Evolutionary conservation across 2,329 filamentous ascomycete species (phyloP).

Genomic region (Ploettnerulaceae sp.): DNA sequence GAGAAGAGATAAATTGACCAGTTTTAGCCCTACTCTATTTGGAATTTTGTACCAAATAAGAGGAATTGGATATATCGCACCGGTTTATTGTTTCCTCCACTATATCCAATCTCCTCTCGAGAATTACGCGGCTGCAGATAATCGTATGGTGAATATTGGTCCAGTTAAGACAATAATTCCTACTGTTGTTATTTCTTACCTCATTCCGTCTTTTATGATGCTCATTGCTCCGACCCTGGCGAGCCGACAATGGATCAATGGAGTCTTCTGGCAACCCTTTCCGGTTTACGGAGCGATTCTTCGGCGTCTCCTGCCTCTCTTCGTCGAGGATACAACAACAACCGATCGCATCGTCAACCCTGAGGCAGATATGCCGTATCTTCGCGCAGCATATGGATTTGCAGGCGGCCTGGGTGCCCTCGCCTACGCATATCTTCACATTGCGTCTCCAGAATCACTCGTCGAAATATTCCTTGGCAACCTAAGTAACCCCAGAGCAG

Average conservation of each 20-base stretch:
- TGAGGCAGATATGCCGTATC: slow-evolving; percentile 26
- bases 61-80: slow-evolving; percentile 33
- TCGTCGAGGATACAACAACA: slow-evolving; percentile 23
- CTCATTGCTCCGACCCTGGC: slow-evolving; percentile 16
- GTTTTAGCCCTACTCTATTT: slow-evolving; percentile 20
- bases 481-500: slow-evolving; percentile 24
- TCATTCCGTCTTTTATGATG: slow-evolving; percentile 28
- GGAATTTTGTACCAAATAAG: slow-evolving; percentile 28
- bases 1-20: too few relatives aligned
- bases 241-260: slow-evolving; percentile 30
- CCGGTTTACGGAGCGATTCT: slow-evolving; percentile 25
- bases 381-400: slow-evolving; percentile 25
- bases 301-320: slow-evolving; percentile 16
- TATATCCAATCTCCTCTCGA: slow-evolving; percentile 35
- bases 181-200: slow-evolving; percentile 27
- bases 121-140: slow-evolving; percentile 34
- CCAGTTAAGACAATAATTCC: slow-evolving; percentile 32
- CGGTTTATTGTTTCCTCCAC: slow-evolving; percentile 37
- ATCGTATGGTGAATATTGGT: slow-evolving; percentile 31
- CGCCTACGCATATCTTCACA: slow-evolving; percentile 20
- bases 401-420: slow-evolving; percentile 10
- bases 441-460: slow-evolving; percentile 19
- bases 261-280: slow-evolving; percentile 40
- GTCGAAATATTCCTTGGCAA: slow-evolving; percentile 26
- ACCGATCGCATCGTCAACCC: slow-evolving; percentile 21